phyloP scores from a whole-genome alignment of 2,329 filamentous ascomycete species.

The Colletotrichum liaoningense region DNA sequence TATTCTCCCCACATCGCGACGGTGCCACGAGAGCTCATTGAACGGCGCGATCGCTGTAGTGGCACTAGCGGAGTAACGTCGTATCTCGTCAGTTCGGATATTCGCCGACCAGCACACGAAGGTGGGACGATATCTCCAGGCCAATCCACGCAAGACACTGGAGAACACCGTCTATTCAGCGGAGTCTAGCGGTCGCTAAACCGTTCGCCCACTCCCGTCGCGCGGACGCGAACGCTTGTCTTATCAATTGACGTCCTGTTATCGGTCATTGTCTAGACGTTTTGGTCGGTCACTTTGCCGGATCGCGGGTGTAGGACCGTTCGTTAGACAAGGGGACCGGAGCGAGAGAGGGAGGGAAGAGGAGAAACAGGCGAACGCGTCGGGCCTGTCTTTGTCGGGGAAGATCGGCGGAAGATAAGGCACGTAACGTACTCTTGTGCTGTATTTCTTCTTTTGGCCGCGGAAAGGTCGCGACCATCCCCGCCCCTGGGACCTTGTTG shows the following conservation, averaged over 20 bases:
- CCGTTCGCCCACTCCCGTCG: neutral
- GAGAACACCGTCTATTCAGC: slow-evolving; percentile 23
- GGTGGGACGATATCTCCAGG: slow-evolving; percentile 8
- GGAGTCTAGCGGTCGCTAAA: slow-evolving; percentile 22
- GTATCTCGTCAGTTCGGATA: slow-evolving; percentile 20
- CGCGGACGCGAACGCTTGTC: neutral
- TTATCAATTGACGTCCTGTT: neutral
- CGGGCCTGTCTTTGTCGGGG: neutral
- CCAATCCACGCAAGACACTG: neutral
- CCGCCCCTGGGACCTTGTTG: neutral
- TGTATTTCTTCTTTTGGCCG: neutral
- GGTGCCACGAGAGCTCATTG: neutral
- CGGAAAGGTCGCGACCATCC: slow-evolving; percentile 9
- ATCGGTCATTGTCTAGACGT: neutral
- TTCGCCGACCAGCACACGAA: slow-evolving; percentile 8
- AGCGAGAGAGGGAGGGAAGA: neutral
- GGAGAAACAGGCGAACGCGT: slow-evolving; percentile 5
- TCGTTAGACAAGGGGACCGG: neutral
- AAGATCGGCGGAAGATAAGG: slow-evolving; percentile 30
- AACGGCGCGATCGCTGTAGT: neutral
- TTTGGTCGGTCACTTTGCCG: neutral
- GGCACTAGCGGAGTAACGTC: neutral
- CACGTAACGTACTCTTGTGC: neutral
- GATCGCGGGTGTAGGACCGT: neutral
- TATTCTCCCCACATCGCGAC: neutral